These are phyloP conservation scores for Linnemannia zychae DNA, from an alignment of 192 early-diverging fungal species.

Conservation along the genomic window DNA sequence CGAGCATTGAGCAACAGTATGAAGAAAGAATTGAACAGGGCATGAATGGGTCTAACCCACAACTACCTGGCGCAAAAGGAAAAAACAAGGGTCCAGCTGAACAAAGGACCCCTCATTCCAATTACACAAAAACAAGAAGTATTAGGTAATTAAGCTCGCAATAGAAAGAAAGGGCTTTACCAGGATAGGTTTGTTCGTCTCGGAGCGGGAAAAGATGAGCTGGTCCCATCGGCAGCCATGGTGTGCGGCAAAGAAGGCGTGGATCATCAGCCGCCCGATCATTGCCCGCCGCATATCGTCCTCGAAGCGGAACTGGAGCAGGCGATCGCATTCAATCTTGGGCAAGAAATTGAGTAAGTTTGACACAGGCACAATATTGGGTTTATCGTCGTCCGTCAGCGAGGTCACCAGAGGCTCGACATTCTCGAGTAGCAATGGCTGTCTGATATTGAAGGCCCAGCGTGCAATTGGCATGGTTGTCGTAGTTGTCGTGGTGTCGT, in stretches of 20 bases:
- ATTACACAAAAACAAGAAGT: not conserved
- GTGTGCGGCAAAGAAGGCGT: constrained; percentile 41
- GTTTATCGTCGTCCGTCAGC: constrained; percentile 25
- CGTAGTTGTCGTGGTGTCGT: not conserved
- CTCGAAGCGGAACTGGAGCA: constrained; percentile 36
- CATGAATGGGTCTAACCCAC: not conserved
- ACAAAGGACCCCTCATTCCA: constrained; percentile 8
- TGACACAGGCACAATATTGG: constrained; percentile 43
- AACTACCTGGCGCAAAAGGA: not conserved
- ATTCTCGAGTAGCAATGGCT: constrained; percentile 42
- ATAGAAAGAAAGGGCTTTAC: constrained; percentile 20
- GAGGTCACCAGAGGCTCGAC: constrained; percentile 44
- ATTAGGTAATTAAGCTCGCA: not conserved
- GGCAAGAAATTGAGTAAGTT: constrained; percentile 48
- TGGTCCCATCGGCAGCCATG: constrained; percentile 39
- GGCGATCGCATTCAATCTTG: constrained; percentile 39
- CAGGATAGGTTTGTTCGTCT: constrained; percentile 45
- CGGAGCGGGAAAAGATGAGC: constrained; percentile 46
- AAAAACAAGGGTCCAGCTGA: not conserved
- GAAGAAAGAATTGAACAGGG: not conserved
- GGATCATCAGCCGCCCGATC: constrained; percentile 52
- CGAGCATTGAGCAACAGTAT: not conserved
- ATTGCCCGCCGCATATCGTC: constrained; percentile 44
- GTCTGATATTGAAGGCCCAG: constrained; percentile 55
- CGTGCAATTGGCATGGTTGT: constrained; percentile 38